Conservation (phyloP, 129 eudicot species). For the carrot (Daucus carota) region DH1_v3.0 NC_030389.2:30487001-30487500, state of each 20-base stretch:
- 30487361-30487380: background rate
- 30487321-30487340: background rate
- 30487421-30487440: slow-evolving; percentile 3
- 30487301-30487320: background rate
- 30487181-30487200: background rate
- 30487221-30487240: background rate
- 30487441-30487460: slow-evolving; percentile 4
- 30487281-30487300: background rate
- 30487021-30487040: background rate
- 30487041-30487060: background rate
- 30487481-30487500: background rate
- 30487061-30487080: slow-evolving; percentile 2
- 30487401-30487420: background rate
- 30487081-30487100: background rate
- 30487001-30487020: background rate
- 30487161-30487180: background rate
- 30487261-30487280: background rate
- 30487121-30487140: background rate
- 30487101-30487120: background rate
- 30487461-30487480: background rate
- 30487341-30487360: background rate
- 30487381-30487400: background rate
- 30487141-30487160: background rate
- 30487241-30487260: background rate
- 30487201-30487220: background rate